These are phyloP conservation scores for Solanum peruvianum DNA, from an alignment of 257 asterid species.

Conservation along the genomic window DNA sequence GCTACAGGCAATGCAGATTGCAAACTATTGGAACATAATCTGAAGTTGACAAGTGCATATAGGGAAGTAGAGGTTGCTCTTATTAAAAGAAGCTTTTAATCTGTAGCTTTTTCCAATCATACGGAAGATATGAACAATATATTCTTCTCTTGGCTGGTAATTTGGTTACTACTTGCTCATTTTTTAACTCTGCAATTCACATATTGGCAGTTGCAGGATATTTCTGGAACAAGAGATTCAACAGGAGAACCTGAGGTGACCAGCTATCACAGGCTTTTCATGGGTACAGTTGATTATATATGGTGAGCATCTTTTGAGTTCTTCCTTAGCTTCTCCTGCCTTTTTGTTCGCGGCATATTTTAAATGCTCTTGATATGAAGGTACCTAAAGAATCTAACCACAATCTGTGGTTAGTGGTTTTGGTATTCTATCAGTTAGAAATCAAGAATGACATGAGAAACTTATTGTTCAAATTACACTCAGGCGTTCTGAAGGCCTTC, in stretches of 20 bases:
- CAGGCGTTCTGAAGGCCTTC: slow-evolving; percentile 88
- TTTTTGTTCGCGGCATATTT: background rate
- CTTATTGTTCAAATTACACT: background rate
- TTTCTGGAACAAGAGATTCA: slow-evolving; percentile 59
- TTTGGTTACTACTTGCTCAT: background rate
- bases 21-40: slow-evolving; percentile 53
- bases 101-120: background rate
- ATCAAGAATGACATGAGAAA: background rate
- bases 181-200: background rate
- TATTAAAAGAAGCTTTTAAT: background rate
- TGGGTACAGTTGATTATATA: slow-evolving; percentile 91
- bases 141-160: background rate
- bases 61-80: slow-evolving; percentile 61
- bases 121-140: background rate
- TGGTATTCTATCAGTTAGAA: background rate
- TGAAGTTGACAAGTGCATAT: slow-evolving; percentile 70
- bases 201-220: slow-evolving; percentile 27
- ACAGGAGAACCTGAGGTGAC: slow-evolving; percentile 80
- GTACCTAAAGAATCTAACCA: background rate
- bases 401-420: background rate
- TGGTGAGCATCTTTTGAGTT: slow-evolving; percentile 45
- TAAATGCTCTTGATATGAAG: background rate
- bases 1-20: slow-evolving; percentile 71
- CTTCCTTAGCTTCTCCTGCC: background rate
- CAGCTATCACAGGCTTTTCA: slow-evolving; percentile 75